A percentile compares a stretch with the other conserved stretches of the same genome.
phyloP scores from a whole-genome alignment of 2,329 filamentous ascomycete species.

The Canariomyces notabilis region DNA sequence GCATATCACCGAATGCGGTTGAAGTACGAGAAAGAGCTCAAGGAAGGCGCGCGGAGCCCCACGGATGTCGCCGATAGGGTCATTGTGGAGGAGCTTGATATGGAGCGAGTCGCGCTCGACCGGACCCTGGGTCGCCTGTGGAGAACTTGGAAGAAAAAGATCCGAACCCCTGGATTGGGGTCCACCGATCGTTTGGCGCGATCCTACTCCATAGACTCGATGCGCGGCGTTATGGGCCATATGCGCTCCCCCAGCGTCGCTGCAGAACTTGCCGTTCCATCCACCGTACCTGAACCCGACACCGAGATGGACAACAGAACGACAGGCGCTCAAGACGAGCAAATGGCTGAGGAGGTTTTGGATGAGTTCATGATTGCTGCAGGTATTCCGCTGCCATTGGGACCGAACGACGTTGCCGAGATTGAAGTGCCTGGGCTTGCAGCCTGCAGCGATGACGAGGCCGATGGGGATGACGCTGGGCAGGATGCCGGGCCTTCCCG shows the following conservation, averaged over 20 bases:
- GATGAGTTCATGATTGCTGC: constrained; percentile 47
- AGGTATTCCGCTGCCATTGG: constrained; percentile 63
- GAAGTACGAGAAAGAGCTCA: constrained; percentile 56
- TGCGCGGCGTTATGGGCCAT: constrained; percentile 30
- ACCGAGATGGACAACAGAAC: constrained; percentile 12
- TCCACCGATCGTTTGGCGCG: constrained; percentile 37
- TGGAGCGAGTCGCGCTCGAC: constrained; percentile 89
- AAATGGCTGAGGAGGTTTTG: constrained; percentile 20
- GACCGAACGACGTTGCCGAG: constrained; percentile 66
- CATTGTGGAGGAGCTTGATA: constrained; percentile 83
- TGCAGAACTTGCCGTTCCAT: constrained; percentile 34
- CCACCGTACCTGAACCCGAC: constrained; percentile 35
- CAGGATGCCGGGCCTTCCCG: constrained; percentile 32
- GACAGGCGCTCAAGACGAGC: constrained; percentile 7
- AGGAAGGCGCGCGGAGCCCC: constrained; percentile 43
- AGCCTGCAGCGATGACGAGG: constrained; percentile 58
- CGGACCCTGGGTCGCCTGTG: constrained; percentile 83
- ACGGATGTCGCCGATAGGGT: constrained; percentile 58
- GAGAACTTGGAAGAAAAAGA: constrained; percentile 90
- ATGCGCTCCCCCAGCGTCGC: constrained; percentile 36
- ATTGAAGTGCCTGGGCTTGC: constrained; percentile 73
- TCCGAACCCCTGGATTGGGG: constrained; percentile 52
- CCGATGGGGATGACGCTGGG: constrained; percentile 35
- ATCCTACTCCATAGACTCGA: constrained; percentile 46
- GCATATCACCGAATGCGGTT: constrained; percentile 64